Percentiles rank a stretch among this genome's conserved stretches.
Conservation (phyloP, 2,329 filamentous ascomycete genomes). For the Cladophialophora carrionii region DNA sequence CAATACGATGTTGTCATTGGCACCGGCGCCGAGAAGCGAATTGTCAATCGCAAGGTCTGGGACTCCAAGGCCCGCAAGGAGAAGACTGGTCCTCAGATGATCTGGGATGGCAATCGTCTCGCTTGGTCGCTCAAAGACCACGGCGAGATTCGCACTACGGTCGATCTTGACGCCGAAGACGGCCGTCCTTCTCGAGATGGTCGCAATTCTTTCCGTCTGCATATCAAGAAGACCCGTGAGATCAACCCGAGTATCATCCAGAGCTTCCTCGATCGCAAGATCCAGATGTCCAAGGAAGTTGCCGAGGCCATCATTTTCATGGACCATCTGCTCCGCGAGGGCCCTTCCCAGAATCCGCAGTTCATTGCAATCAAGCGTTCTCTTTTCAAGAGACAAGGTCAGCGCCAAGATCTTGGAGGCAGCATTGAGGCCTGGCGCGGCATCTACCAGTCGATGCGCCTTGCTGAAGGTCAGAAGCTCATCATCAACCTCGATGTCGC, state of each 20-base stretch:
- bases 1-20: conserved; percentile 82
- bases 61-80: conserved; percentile 63
- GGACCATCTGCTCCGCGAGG: conserved; percentile 83
- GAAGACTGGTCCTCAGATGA: conserved; percentile 62
- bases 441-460: conserved; percentile 80
- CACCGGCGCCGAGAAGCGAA: conserved; percentile 64
- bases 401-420: conserved; percentile 60
- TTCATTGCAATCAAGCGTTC: conserved; percentile 77
- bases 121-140: conserved; percentile 66
- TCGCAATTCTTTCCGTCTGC: conserved; percentile 62
- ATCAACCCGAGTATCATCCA: conserved; percentile 70
- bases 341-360: conserved; percentile 61
- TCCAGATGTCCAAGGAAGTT: conserved; percentile 66
- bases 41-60: conserved; percentile 77
- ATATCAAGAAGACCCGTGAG: conserved; percentile 65
- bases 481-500: conserved; percentile 88
- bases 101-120: conserved; percentile 82
- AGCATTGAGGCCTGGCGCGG: conserved; percentile 82
- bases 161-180: conserved; percentile 74
- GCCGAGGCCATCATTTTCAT: conserved; percentile 86
- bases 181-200: conserved; percentile 47
- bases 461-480: conserved; percentile 67
- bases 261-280: conserved; percentile 65
- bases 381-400: conserved; percentile 68
- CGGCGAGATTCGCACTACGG: conserved; percentile 57